phyloP scores from a whole-genome alignment of 306 rosid genomes.

The Cercis canadensis region DNA sequence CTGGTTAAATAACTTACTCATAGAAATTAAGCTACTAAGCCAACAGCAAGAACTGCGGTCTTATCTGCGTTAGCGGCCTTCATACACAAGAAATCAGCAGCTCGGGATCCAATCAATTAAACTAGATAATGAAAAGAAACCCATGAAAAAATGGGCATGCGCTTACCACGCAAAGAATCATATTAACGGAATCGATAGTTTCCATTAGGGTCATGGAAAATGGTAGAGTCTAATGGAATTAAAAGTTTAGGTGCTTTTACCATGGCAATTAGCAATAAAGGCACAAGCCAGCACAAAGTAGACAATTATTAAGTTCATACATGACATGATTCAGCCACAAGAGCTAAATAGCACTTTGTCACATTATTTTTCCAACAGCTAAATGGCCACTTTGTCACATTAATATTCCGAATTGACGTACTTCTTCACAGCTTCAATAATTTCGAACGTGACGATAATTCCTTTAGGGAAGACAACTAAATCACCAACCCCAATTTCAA shows the following conservation, averaged over 20 bases:
- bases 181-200: slow-evolving; percentile 3
- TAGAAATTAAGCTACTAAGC: too few species aligned
- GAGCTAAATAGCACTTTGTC: not conserved
- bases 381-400: too few species aligned
- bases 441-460: slow-evolving; percentile 64
- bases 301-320: slow-evolving; percentile 39
- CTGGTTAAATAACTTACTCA: too few species aligned
- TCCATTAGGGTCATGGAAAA: slow-evolving; percentile 25
- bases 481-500: slow-evolving; percentile 62
- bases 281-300: slow-evolving; percentile 11
- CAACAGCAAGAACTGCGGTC: too few species aligned
- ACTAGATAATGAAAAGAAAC: not conserved
- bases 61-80: too few species aligned
- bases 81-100: too few species aligned
- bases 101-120: too few species aligned
- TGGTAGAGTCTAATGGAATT: not conserved
- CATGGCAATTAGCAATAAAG: not conserved
- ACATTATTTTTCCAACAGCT: slow-evolving; percentile 41
- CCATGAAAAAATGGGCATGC: not conserved
- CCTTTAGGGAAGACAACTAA: slow-evolving; percentile 65
- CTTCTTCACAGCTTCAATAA: slow-evolving; percentile 56
- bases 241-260: too few species aligned
- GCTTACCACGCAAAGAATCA: not conserved
- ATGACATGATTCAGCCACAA: slow-evolving; percentile 22
- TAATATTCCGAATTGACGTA: slow-evolving; percentile 51